phyloP scores from a whole-genome alignment of 495 filamentous ascomycete genomes.

The Amphirosellinia nigrospora region DNA sequence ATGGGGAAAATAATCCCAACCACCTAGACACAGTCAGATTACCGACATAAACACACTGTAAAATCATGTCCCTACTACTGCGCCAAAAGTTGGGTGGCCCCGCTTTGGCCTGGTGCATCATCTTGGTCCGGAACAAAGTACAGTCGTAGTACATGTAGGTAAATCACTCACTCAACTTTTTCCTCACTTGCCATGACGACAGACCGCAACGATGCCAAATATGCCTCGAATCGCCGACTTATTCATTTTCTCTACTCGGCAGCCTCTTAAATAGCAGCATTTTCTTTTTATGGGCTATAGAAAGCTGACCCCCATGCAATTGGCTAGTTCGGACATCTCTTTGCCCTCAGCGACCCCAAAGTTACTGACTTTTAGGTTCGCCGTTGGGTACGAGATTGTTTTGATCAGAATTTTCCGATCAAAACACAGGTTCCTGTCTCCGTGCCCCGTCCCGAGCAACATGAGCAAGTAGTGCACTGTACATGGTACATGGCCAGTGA shows the following conservation, averaged over 20 bases:
- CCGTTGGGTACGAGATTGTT: slow-evolving; percentile 17
- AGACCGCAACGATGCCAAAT: slow-evolving; percentile 29
- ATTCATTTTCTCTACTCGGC: neutral
- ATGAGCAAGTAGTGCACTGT: too few species aligned
- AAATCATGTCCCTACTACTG: slow-evolving; percentile 12
- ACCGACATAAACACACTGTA: slow-evolving; percentile 8
- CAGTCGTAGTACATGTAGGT: slow-evolving; percentile 23
- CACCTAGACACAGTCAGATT: neutral
- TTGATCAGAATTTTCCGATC: slow-evolving; percentile 25
- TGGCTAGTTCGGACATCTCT: slow-evolving; percentile 22
- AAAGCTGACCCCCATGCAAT: slow-evolving; percentile 29
- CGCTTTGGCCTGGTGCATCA: slow-evolving; percentile 12
- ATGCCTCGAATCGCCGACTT: slow-evolving; percentile 22
- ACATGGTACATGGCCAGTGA: slow-evolving; percentile 3
- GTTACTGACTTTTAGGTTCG: neutral
- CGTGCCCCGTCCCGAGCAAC: slow-evolving; percentile 19
- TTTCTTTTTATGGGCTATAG: slow-evolving; percentile 28
- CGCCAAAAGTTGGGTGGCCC: neutral
- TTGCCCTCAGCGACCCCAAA: slow-evolving; percentile 6
- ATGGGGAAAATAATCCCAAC: slow-evolving; percentile 8
- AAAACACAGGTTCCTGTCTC: slow-evolving; percentile 22
- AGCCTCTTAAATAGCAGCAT: neutral
- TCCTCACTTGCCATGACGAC: slow-evolving; percentile 29
- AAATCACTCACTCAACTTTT: slow-evolving; percentile 32
- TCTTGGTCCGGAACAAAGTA: slow-evolving; percentile 10